Evolutionary conservation across 2,329 filamentous ascomycete genomes (phyloP).

Genomic region (Monosporascus sp.): DNA sequence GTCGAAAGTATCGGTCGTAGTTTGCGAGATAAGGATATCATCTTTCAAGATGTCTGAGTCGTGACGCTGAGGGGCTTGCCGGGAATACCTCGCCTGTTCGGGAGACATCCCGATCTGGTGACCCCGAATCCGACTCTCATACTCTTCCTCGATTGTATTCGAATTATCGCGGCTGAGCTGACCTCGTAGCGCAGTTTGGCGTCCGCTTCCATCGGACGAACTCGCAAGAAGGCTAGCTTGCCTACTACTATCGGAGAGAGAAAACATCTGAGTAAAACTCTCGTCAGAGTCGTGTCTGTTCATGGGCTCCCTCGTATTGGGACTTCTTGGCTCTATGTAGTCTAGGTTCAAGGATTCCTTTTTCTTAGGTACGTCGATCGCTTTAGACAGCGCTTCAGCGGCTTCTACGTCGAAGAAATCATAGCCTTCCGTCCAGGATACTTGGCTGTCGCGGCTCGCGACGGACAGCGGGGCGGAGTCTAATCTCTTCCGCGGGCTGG

Average conservation of each 20-base stretch:
- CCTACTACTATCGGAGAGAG: slow-evolving; percentile 45
- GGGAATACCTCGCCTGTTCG: slow-evolving; percentile 13
- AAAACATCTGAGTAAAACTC: slow-evolving; percentile 54
- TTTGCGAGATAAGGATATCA: slow-evolving; percentile 25
- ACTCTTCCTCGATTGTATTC: slow-evolving; percentile 31
- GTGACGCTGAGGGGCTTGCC: slow-evolving; percentile 12
- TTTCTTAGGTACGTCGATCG: slow-evolving; percentile 47
- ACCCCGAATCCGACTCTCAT: slow-evolving; percentile 41
- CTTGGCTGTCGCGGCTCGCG: slow-evolving; percentile 44
- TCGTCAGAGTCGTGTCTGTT: slow-evolving; percentile 52
- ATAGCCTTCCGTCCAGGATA: slow-evolving; percentile 55
- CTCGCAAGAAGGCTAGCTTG: slow-evolving; percentile 31
- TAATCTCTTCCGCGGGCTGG: slow-evolving; percentile 37
- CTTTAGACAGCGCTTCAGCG: slow-evolving; percentile 33
- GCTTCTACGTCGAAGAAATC: slow-evolving; percentile 61
- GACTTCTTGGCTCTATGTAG: slow-evolving; percentile 26
- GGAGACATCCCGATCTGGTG: slow-evolving; percentile 29
- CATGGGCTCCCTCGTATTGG: slow-evolving; percentile 23
- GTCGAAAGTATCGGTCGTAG: slow-evolving; percentile 22
- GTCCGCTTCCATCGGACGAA: slow-evolving; percentile 27
- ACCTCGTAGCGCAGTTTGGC: slow-evolving; percentile 4
- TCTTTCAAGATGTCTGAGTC: slow-evolving; percentile 21
- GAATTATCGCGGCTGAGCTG: slow-evolving; percentile 7
- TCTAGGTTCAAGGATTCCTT: slow-evolving; percentile 32
- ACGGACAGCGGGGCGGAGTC: slow-evolving; percentile 47